Evolutionary conservation across 768 basidiomycete genomes (phyloP), one percentile per base, ranked within the genome.

Genomic region (Jaapia argillacea): DNA sequence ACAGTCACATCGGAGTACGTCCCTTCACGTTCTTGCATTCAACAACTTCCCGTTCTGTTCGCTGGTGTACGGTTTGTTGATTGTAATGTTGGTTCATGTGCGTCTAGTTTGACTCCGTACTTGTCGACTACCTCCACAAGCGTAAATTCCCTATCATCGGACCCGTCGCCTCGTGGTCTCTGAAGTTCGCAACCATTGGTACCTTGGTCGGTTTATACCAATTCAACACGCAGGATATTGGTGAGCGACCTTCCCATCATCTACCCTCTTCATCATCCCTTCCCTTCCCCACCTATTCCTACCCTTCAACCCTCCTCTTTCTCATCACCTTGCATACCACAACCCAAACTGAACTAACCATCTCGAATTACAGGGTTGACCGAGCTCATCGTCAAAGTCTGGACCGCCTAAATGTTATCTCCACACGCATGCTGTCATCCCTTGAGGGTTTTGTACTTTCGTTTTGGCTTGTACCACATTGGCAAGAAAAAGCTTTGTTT

Each of bases 181-280:
- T 97, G 44, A 74, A 91, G 38, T 62, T 75, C 4, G 67, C 79
- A 4, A 97, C 96, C 23, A 76, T 81, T 28, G 89, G 80, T 18
- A 79, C 85, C 4, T 71, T 92, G 41, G 79, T 90, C 36, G 94
- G 96, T 13, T 75, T 97, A 4, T 99, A 96, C 68, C 85, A 96
- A 62, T 97, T 98, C 71, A 97, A 98, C 69, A 97, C 96, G 35
- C 91, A 94, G 58, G 94, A 98, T 59, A 81, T 99, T 49, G 93
- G 96, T 96, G 53, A 51, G 86, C 71, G 5, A 25, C 24, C 16
- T 16, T 28, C 21, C n/a, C n/a, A n/a, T n/a, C n/a, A n/a, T 36
- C 1, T 36, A 6, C 5, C n/a, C 27, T 42, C 28, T 37, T 47
- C 10, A 0, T 42, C 6, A 47, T 45, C 31, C 33, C 24, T 24